phyloP scores from a whole-genome alignment of 371 early-diverging fungal genomes.

The Choanephora cucurbitarum region DNA sequence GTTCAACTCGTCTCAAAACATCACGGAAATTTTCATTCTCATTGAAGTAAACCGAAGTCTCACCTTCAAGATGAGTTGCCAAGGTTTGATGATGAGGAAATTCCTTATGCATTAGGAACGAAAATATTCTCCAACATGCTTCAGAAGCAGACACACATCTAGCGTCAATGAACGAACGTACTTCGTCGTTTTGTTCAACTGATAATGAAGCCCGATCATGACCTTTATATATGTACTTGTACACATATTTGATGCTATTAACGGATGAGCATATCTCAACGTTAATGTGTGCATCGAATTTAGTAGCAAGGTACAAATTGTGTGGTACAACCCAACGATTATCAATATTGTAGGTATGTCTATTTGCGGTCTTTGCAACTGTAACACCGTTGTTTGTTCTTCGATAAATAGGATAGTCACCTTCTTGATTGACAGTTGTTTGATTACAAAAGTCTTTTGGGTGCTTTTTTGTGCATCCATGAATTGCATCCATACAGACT shows the following conservation, averaged over 20 bases:
- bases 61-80: too few species aligned
- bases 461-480: slow-evolving; percentile 27
- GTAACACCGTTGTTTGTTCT: background rate
- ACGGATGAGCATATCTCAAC: slow-evolving; percentile 32
- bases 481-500: slow-evolving; percentile 32
- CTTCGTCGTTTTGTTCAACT: too few species aligned
- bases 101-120: slow-evolving; percentile 19
- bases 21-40: background rate
- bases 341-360: slow-evolving; percentile 9
- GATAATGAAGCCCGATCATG: slow-evolving; percentile 11
- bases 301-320: slow-evolving; percentile 25
- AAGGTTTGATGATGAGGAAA: slow-evolving; percentile 4
- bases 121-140: slow-evolving; percentile 25
- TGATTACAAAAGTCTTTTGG: slow-evolving; percentile 14
- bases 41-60: too few species aligned
- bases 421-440: slow-evolving; percentile 11
- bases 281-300: slow-evolving; percentile 38
- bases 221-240: slow-evolving; percentile 37
- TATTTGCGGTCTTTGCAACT: too few species aligned
- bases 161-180: background rate
- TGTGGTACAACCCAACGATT: slow-evolving; percentile 30
- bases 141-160: slow-evolving; percentile 31
- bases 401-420: background rate
- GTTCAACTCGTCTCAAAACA: background rate
- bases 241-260: slow-evolving; percentile 15